phyloP scores from a whole-genome alignment of 768 basidiomycete species.

The Podaxis pistillaris region DNA sequence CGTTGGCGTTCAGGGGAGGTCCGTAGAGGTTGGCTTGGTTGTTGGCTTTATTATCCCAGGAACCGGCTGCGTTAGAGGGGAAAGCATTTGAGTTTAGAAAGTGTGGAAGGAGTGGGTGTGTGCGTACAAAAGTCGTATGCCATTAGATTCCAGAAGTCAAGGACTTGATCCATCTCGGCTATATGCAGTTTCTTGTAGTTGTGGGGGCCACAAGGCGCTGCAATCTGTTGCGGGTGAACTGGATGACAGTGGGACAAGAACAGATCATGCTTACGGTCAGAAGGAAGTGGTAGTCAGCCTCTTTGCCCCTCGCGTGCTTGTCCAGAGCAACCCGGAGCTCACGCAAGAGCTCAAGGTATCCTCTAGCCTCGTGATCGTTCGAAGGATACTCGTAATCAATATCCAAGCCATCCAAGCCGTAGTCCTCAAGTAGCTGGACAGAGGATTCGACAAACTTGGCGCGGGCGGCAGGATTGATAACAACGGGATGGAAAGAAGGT shows the following conservation, averaged over 20 bases:
- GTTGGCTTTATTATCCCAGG: constrained; percentile 68
- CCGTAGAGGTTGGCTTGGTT: constrained; percentile 89
- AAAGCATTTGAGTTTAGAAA: constrained; percentile 5
- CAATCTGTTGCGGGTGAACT: constrained; percentile 51
- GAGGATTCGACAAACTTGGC: constrained; percentile 79
- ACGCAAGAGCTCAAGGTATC: constrained; percentile 79
- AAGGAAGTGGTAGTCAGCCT: constrained; percentile 60
- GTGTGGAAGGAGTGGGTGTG: neutral
- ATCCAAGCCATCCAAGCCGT: constrained; percentile 90
- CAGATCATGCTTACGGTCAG: constrained; percentile 59
- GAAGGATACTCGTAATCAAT: constrained; percentile 93
- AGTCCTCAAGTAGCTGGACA: constrained; percentile 82
- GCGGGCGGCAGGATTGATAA: constrained; percentile 60
- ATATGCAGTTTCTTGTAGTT: constrained; percentile 81
- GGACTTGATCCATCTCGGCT: constrained; percentile 79
- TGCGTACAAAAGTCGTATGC: constrained; percentile 77
- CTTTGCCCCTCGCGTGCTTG: constrained; percentile 58
- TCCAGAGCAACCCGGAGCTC: constrained; percentile 79
- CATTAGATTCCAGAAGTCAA: constrained; percentile 99
- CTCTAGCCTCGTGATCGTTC: constrained; percentile 71
- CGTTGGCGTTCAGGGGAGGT: constrained; percentile 58
- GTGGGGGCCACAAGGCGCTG: constrained; percentile 88
- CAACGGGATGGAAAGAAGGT: constrained; percentile 80
- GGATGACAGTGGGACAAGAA: neutral
- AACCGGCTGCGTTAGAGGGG: constrained; percentile 50